Evolutionary conservation across 768 basidiomycete species (phyloP).

Genomic region (Suillus luteus): DNA sequence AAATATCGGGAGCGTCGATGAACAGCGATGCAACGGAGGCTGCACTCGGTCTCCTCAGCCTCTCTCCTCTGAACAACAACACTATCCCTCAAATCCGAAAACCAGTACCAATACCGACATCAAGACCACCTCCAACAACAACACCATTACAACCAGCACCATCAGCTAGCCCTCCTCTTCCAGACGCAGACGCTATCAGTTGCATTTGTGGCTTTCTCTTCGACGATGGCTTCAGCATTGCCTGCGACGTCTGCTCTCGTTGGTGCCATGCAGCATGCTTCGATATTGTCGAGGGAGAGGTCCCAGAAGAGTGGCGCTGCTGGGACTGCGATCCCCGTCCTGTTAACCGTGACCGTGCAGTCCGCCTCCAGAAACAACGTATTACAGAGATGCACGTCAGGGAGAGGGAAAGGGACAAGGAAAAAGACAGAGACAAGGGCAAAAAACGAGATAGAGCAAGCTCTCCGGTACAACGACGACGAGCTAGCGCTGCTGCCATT

Average conservation of each 20-base stretch:
- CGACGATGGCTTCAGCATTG: constrained; percentile 86
- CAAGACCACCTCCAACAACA: constrained; percentile 14
- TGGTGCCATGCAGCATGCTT: constrained; percentile 89
- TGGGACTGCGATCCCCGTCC: constrained; percentile 59
- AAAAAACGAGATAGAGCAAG: constrained; percentile 26
- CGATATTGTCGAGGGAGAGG: constrained; percentile 53
- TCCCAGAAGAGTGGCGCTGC: constrained; percentile 79
- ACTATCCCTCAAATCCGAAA: constrained; percentile 46
- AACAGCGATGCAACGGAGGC: constrained; percentile 61
- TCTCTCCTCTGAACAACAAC: constrained; percentile 41
- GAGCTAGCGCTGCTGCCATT: constrained; percentile 39
- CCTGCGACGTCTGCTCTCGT: constrained; percentile 77
- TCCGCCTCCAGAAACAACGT: constrained; percentile 39
- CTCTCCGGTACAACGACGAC: constrained; percentile 29
- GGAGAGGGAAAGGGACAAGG: constrained; percentile 32
- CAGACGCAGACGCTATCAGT: constrained; percentile 50
- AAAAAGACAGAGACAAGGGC: constrained; percentile 32
- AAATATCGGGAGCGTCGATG: constrained; percentile 32
- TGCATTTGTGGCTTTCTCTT: constrained; percentile 76
- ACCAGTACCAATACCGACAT: constrained; percentile 21
- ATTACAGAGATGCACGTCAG: neutral
- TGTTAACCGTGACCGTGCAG: constrained; percentile 48
- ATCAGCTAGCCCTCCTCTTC: constrained; percentile 22
- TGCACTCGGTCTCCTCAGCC: constrained; percentile 57
- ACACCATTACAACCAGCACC: constrained; percentile 14